A percentile compares a stretch with the other conserved stretches of the same genome.
phyloP scores from a whole-genome alignment of 2,329 filamentous ascomycete species.

The Beauveria sp. region DNA sequence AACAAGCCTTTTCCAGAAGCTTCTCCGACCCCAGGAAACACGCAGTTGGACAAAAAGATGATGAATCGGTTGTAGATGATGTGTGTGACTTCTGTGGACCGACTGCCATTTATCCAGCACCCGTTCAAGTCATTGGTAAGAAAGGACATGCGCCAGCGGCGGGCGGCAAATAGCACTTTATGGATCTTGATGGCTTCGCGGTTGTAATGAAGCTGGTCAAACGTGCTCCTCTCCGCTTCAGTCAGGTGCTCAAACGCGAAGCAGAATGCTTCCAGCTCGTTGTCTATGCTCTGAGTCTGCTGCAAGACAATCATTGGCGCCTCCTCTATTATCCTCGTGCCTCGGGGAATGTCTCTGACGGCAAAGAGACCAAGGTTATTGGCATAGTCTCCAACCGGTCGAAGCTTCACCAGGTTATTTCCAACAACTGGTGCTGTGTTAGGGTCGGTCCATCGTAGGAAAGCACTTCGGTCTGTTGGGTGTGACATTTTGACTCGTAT shows the following conservation, averaged over 20 bases:
- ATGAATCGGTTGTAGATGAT: no score
- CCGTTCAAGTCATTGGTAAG: background rate
- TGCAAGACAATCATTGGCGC: background rate
- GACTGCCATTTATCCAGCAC: no score
- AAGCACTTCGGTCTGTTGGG: no score
- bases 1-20: no score
- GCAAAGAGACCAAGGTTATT: background rate
- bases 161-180: background rate
- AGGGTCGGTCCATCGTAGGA: background rate
- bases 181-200: accelerated
- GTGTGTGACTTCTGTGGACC: no score
- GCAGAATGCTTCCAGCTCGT: background rate
- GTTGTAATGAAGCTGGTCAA: background rate
- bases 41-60: no score
- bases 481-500: background rate
- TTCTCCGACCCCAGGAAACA: no score
- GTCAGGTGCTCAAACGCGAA: background rate
- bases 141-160: background rate
- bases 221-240: background rate
- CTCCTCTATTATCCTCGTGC: background rate
- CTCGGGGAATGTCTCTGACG: background rate
- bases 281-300: no score
- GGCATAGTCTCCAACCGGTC: background rate
- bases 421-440: no score
- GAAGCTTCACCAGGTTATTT: background rate